Base-by-base conservation (phyloP, 345 rosid species). In the Camelina neglecta region DNA sequence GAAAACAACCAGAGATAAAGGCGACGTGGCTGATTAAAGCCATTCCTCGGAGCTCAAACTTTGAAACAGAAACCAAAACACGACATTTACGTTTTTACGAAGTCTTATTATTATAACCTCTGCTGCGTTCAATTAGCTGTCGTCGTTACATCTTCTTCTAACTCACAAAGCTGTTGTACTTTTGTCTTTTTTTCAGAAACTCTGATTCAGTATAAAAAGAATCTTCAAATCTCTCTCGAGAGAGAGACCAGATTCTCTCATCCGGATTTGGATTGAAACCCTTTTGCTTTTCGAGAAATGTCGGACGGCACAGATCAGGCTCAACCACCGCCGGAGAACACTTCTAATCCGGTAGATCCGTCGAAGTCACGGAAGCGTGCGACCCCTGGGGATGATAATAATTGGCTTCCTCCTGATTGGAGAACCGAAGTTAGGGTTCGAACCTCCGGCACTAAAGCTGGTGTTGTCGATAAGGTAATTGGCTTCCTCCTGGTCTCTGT, bases 341-440 rank as follows among this genome's bases (percentile, higher is more conserved):
- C 76, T 4, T n/a, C 11, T 60, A 9, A 4, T 16, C 69, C 71
- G 15, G 26, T 44, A 8, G 70, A 74, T 10, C 38, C 72, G 8
- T 44, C 72, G 8, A 75, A 39, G 81, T 33, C 62, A 8, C 61
- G 57, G 71, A 74, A 62, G 65, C 82, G 75, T 36, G 60, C 62
- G 8, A 61, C 70, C 11, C 41, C 75, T 1, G 50, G 75, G 11
- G 86, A 79, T 29, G 86, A 79, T 29, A 62, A 49, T 29, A 62
- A 49, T 29, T 87, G 89, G 86, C 60, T 86, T 66, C 97, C 97
- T 36, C 56, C 87, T 49, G 89, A 90, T 67, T 95, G 99, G 99
- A 11, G 35, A 49, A 77, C 93, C 18, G 87, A 92, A 78, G 89
- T 82, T 38, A 82, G 75, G 70, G 85, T 87, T 72, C 80, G 97